Evolutionary conservation across 129 eudicot species (phyloP), one percentile per base, ranked within the genome.

Genomic region (Pittosporum tobira): DNA sequence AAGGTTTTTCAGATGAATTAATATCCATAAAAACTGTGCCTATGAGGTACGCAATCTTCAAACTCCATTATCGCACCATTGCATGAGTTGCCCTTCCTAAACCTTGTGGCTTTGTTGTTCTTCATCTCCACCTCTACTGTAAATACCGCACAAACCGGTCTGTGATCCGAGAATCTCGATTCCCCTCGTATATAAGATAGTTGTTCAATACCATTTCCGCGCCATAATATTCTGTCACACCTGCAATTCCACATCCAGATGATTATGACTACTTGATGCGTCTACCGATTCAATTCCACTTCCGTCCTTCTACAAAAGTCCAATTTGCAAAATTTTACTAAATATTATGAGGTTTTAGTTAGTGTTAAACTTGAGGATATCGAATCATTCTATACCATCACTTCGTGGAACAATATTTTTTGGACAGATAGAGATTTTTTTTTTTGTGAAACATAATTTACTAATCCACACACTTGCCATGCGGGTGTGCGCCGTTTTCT

Each of bases 401-500:
- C 4, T 8, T 27, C n/a, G n/a, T 49, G 28, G 9, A 21, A 49
- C 23, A 20, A 6, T 6, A 3, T 49, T 13, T 2, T 20, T 52
- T 25, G 6, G 36, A 10, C 15, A 24, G 34, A 11, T 52, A 6
- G 40, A 34, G 3, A 40, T 1, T 40, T 40, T 3, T 4, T 40
- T 40, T 11, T 40, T 14, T 40, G 10, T 40, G 21, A n/a, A n/a
- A n/a, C n/a, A n/a, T n/a, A n/a, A n/a, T n/a, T n/a, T n/a, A n/a
- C n/a, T n/a, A n/a, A n/a, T n/a, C n/a, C n/a, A n/a, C n/a, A n/a
- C n/a, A n/a, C n/a, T 81, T 86, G 86, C 99, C 99, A 93, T 73
- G 99, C 99, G n/a, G 98, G 98, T 31, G 95, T 91, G 74, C 98
- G 73, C 64, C 95, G 85, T 72, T 91, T 69, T 84, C 94, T 77